These are phyloP conservation scores for Zelopaecilomyces penicillatus DNA, from an alignment of 2,329 filamentous ascomycete species.

Conservation along the genomic window DNA sequence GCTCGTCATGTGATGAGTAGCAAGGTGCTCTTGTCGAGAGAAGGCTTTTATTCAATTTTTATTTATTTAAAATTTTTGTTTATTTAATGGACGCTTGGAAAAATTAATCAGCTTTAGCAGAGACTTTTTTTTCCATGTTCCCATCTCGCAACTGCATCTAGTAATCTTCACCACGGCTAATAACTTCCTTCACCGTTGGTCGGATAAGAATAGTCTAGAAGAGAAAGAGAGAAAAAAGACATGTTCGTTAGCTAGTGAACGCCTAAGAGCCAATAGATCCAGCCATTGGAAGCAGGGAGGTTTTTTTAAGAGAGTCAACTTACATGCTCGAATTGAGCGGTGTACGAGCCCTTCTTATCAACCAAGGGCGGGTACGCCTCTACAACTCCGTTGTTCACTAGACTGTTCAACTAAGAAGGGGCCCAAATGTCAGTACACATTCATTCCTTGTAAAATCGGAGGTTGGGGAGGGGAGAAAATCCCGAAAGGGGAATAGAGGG, in stretches of 20 bases:
- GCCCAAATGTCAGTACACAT: constrained; percentile 2
- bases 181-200: constrained; percentile 77
- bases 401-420: constrained; percentile 63
- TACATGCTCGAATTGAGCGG: constrained; percentile 90
- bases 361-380: constrained; percentile 84
- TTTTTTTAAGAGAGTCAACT: constrained; percentile 28
- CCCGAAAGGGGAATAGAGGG: too few relatives aligned
- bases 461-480: constrained; percentile 15
- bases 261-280: background rate
- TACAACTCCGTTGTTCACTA: constrained; percentile 75
- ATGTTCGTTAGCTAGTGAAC: background rate
- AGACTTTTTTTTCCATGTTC: background rate
- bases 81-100: too few relatives aligned
- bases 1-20: too few relatives aligned
- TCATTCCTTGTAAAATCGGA: constrained; percentile 1
- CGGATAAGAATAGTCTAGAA: constrained; percentile 64
- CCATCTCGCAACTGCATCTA: constrained; percentile 31
- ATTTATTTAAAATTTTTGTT: too few relatives aligned
- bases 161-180: constrained; percentile 80
- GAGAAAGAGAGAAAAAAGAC: constrained; percentile 8
- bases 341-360: constrained; percentile 91
- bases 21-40: too few relatives aligned
- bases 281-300: background rate
- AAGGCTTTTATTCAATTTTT: too few relatives aligned
- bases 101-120: too few relatives aligned